Percentiles rank a stretch among this genome's conserved stretches.
Conservation (phyloP, 768 basidiomycete genomes). For the Boletus sensibilis region DNA sequence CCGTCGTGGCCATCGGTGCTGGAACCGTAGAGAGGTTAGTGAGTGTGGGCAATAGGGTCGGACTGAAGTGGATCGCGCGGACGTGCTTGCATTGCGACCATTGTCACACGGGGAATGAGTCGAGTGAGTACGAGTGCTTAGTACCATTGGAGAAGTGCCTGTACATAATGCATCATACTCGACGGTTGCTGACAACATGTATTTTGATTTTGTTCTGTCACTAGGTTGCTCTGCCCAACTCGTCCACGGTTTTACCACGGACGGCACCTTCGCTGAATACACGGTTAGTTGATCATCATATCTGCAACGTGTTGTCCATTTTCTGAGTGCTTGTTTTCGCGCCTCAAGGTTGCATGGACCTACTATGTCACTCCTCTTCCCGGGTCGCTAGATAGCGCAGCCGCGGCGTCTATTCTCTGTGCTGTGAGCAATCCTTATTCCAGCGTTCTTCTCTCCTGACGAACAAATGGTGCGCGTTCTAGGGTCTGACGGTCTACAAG, state of each 20-base stretch:
- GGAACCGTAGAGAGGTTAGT: conserved; percentile 31
- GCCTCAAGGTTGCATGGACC: conserved; percentile 32
- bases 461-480: neutral
- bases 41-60: conserved; percentile 40
- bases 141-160: neutral
- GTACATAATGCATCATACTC: neutral
- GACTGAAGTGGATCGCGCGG: conserved; percentile 44
- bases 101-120: conserved; percentile 39
- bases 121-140: conserved; percentile 17
- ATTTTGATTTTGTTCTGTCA: neutral
- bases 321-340: neutral
- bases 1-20: conserved; percentile 43
- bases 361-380: conserved; percentile 47
- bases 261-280: conserved; percentile 47
- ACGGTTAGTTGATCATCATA: conserved; percentile 21
- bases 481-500: conserved; percentile 47
- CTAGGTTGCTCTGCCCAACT: conserved; percentile 12
- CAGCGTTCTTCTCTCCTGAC: neutral
- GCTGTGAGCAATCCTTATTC: conserved; percentile 27
- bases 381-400: conserved; percentile 36
- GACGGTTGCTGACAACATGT: neutral
- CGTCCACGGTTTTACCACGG: conserved; percentile 37
- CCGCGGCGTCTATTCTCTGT: conserved; percentile 46
- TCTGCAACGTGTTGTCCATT: neutral
- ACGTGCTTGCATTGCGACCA: conserved; percentile 41